Base-by-base conservation (phyloP, 2,329 filamentous ascomycete species). In the Blastomyces parvus region DNA sequence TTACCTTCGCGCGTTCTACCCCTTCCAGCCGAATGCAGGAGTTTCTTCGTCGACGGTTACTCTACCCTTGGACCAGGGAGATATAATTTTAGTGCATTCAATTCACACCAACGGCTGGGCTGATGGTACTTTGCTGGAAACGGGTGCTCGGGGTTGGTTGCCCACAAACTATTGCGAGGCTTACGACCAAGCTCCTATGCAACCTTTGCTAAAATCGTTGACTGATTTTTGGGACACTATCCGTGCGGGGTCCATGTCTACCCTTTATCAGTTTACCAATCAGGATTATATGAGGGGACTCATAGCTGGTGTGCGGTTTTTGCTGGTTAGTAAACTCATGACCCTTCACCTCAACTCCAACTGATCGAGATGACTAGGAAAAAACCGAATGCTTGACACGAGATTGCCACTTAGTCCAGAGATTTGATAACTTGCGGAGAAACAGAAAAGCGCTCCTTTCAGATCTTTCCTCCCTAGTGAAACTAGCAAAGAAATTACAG, bases 51-150 rank as follows among this genome's bases (percentile, higher is more conserved):
- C 89, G 13, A 94, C 91, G 11, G 89, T 97, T 62, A 97, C 93
- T 13, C 81, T 97, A 13, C 89, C 91, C 27, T 83, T 99, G 63
- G 89, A 90, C 69, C 88, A 94, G 72, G 94, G 94, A 64, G 94
- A 99, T 71, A 85, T 99, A 59, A 88, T 99, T 62, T 79, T 99
- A 64, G 89, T 99, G 27, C 94, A 99, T 76, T 97, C 94, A 3
- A 90, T 97, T 68, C 94, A 99, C 76, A 94, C 91, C 65, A 99
- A 97, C 78, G 94, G 94, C 69, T 99, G 94, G 94, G 94, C 94
- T 40, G 94, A 99, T 74, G 94, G 94, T 60, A 99, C 94, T 0
- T 81, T 97, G 50, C 79, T 99, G 65, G 84, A 88, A 30, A 90
- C 91, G 2, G 93, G 93, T 33, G 88, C 89, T 60, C 84, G 94